Conservation (phyloP, 2,329 filamentous ascomycete genomes). For the Gremmenia infestans region DNA sequence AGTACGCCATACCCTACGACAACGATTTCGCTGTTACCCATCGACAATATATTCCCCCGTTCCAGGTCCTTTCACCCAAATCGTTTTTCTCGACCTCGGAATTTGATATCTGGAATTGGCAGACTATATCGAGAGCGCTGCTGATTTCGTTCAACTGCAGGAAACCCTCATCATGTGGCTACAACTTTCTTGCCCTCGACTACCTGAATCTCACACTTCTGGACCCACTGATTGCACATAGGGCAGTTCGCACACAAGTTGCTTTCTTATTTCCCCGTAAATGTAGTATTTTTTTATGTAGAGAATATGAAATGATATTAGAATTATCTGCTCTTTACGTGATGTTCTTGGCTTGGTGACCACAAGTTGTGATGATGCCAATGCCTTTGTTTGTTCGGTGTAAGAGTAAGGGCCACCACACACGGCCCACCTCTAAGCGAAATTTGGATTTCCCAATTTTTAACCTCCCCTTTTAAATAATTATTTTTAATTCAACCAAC, state of each 20-base stretch:
- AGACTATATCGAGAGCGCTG: slow-evolving; percentile 14
- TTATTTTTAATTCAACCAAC: too few relatives aligned
- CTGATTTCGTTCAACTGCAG: slow-evolving; percentile 28
- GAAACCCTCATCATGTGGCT: slow-evolving; percentile 13
- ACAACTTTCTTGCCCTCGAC: slow-evolving; percentile 2
- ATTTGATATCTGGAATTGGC: background rate
- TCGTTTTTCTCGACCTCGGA: background rate
- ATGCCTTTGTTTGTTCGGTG: background rate
- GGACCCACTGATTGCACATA: slow-evolving; percentile 29
- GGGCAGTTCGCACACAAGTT: slow-evolving; percentile 19
- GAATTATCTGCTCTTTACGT: background rate
- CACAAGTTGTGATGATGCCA: background rate
- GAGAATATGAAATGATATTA: slow-evolving; percentile 10
- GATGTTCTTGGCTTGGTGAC: background rate
- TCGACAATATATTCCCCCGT: background rate
- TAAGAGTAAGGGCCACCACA: too few relatives aligned
- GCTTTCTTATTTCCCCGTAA: slow-evolving; percentile 5
- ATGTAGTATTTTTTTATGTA: slow-evolving; percentile 6
- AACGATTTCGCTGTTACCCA: background rate
- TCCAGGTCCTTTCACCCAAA: background rate
- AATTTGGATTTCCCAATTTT: too few relatives aligned
- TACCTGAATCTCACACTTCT: slow-evolving; percentile 11
- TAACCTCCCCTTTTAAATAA: too few relatives aligned
- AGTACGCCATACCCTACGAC: background rate
- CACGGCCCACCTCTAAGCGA: too few relatives aligned